phyloP scores from a whole-genome alignment of 2,329 filamentous ascomycete species.

The Onygenales sp. region DNA sequence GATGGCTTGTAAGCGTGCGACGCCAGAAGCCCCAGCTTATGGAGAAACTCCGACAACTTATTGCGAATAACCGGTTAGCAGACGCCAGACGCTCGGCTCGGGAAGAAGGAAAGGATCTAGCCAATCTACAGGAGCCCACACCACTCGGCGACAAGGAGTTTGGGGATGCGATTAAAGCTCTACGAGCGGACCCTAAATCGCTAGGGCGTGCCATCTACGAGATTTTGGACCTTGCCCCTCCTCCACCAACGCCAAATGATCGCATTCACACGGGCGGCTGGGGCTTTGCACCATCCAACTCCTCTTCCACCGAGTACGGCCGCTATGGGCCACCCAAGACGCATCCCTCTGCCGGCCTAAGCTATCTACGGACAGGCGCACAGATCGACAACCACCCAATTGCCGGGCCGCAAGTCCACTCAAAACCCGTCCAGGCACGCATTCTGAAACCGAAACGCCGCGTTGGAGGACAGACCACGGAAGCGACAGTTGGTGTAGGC shows the following conservation, averaged over 20 bases:
- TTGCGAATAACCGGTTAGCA: slow-evolving; percentile 23
- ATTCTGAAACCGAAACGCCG: slow-evolving; percentile 42
- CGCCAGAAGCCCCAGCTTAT: slow-evolving; percentile 30
- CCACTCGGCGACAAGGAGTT: slow-evolving; percentile 37
- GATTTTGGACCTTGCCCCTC: slow-evolving; percentile 47
- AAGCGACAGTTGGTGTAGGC: slow-evolving; percentile 30
- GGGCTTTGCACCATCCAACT: slow-evolving; percentile 24
- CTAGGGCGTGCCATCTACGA: slow-evolving; percentile 45
- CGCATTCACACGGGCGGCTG: slow-evolving; percentile 26
- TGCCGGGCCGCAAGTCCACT: slow-evolving; percentile 47
- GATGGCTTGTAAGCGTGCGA: slow-evolving; percentile 40
- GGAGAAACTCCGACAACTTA: slow-evolving; percentile 25
- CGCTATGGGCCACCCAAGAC: slow-evolving; percentile 47
- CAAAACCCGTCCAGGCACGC: slow-evolving; percentile 47
- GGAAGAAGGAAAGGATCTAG: slow-evolving; percentile 30
- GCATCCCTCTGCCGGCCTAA: slow-evolving; percentile 56
- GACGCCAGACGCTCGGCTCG: slow-evolving; percentile 29
- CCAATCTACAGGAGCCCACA: slow-evolving; percentile 14
- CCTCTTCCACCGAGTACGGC: slow-evolving; percentile 34
- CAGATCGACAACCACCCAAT: slow-evolving; percentile 51
- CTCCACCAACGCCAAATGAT: slow-evolving; percentile 26
- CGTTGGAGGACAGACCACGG: slow-evolving; percentile 22
- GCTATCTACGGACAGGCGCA: slow-evolving; percentile 48
- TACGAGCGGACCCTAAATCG: slow-evolving; percentile 32
- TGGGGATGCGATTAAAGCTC: slow-evolving; percentile 34